Evolutionary conservation across 805 yeast genomes (phyloP).

Genomic region (Candida hispaniensis): DNA sequence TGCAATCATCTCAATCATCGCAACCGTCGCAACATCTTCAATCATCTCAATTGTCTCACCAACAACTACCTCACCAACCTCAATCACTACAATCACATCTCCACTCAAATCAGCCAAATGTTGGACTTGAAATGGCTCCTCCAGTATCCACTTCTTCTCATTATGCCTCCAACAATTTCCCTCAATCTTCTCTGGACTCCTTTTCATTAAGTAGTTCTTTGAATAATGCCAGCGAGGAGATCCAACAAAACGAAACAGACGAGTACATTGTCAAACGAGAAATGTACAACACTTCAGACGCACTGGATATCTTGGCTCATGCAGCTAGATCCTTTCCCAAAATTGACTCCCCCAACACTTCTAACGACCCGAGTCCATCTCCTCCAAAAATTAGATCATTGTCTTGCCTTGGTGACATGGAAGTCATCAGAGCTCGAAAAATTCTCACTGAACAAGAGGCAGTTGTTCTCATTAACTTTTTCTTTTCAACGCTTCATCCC

Average conservation of each 20-base stretch:
- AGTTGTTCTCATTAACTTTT: constrained; percentile 30
- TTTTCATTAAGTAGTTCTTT: too few relatives aligned
- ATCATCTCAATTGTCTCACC: not conserved
- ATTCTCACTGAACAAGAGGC: constrained; percentile 44
- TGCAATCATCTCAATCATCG: not conserved
- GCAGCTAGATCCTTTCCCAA: constrained; percentile 30
- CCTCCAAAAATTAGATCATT: constrained; percentile 5
- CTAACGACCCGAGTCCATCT: constrained; percentile 2
- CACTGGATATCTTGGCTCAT: constrained; percentile 31
- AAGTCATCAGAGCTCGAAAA: constrained; percentile 43
- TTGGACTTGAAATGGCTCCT: too few relatives aligned
- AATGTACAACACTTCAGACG: constrained; percentile 32
- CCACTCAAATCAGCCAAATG: not conserved
- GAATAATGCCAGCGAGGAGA: constrained; percentile 25
- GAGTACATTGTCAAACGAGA: constrained; percentile 21
- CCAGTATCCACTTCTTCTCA: too few relatives aligned
- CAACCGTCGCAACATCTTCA: not conserved
- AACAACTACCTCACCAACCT: not conserved
- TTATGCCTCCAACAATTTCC: too few relatives aligned
- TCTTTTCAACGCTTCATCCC: constrained; percentile 75
- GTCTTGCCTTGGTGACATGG: constrained; percentile 41
- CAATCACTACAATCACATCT: not conserved
- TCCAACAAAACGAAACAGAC: constrained; percentile 42
- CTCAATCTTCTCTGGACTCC: too few relatives aligned
- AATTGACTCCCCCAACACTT: constrained; percentile 20